A percentile compares a stretch with the other conserved stretches of the same genome.
Conservation (phyloP, 768 basidiomycete genomes). For the Boletus vermiculosoides region DNA sequence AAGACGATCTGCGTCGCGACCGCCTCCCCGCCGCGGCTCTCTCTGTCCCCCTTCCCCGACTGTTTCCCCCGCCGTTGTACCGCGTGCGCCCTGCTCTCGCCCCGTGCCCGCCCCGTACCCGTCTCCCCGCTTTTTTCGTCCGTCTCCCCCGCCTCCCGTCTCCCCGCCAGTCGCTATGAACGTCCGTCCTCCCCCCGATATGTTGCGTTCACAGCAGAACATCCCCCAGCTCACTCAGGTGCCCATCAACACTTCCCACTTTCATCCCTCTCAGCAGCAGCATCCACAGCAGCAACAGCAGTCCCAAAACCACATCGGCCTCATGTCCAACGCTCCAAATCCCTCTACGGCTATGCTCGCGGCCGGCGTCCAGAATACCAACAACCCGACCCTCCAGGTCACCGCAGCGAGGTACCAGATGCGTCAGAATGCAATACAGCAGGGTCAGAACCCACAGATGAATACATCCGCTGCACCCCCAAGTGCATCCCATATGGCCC, state of each 20-base stretch:
- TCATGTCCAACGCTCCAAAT: conserved; percentile 36
- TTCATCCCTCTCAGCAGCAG: conserved; percentile 40
- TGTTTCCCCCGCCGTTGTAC: not conserved
- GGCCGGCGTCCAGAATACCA: conserved; percentile 27
- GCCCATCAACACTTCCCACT: conserved; percentile 37
- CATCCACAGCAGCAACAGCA: conserved; percentile 37
- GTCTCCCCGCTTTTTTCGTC: conserved; percentile 4
- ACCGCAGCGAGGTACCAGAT: conserved; percentile 30
- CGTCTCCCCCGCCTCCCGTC: not conserved
- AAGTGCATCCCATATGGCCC: conserved; percentile 28
- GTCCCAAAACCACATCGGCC: conserved; percentile 34
- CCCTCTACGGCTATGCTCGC: conserved; percentile 41
- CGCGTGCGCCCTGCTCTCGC: conserved; percentile 3
- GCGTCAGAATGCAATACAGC: conserved; percentile 39
- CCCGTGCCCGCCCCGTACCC: not conserved
- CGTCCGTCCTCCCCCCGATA: conserved; percentile 42
- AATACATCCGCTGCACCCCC: conserved; percentile 29
- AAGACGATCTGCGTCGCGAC: conserved; percentile 21
- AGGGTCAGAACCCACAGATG: conserved; percentile 37
- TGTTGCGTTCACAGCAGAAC: conserved; percentile 44
- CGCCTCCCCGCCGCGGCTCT: conserved; percentile 8
- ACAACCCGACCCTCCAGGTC: conserved; percentile 23
- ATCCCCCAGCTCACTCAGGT: conserved; percentile 40
- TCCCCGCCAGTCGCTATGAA: conserved; percentile 41
- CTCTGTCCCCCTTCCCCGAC: conserved; percentile 3